Base-by-base conservation (phyloP, 2,329 filamentous ascomycete genomes). In the Dothideomycetidae sp. region DNA sequence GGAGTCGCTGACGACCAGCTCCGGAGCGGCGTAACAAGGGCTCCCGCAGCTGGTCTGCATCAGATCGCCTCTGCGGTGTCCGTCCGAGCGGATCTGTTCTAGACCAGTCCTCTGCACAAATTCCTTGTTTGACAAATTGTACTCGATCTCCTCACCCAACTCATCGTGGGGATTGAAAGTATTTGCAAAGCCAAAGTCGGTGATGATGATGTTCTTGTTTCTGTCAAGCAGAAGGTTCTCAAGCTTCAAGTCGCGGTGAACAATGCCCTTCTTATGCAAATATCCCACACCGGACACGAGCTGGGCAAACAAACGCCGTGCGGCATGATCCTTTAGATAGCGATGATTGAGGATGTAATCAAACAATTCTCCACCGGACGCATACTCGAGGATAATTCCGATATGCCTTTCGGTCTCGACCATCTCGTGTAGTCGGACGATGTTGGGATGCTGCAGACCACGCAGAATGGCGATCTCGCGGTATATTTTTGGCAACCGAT, bases 21-120 rank as follows among this genome's bases (percentile, higher is more conserved):
- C 90, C 3, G 90, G 90, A 10, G 90, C 90, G 33, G 90, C 90
- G 59, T 98, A 98, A 55, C 90, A 98, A 5, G 90, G 90, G 59
- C 88, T 96, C 46, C 90, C 90, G 57, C 90, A 98, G 57, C 90
- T 96, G 9, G 90, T 98, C 61, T 94, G 88, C 90, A 98, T 98
- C 53, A 98, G 64, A 62, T 98, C 90, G 26, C 90, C 90, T 51
- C 85, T 76, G 43, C 88, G 73, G 51, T 75, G 69, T 10, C 84
- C 85, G 46, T 81, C 81, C 34, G 48, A 44, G 41, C 49, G 48
- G 28, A 81, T 60, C 50, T 76, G 79, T 57, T 96, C 88, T 33
- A 96, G 66, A n/a, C 83, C 81, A 63, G 81, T 70, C 36, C 78
- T 71, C 63, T 88, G 88, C 44, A 96, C 80, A 53, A 78, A 90